phyloP scores from a whole-genome alignment of 345 rosid genomes.

The Linum usitatissimum region DNA sequence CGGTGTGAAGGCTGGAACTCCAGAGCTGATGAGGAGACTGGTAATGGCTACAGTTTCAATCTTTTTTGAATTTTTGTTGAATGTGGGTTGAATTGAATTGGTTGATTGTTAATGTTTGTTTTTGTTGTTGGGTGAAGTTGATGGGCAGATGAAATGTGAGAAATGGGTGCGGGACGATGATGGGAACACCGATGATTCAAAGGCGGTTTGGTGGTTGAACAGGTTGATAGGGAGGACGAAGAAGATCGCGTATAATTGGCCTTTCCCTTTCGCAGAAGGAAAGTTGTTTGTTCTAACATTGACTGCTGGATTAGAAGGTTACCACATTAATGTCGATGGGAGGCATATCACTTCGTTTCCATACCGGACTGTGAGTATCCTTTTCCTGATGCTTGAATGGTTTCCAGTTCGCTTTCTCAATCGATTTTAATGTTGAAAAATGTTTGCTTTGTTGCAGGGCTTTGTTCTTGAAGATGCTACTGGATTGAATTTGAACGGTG shows the following conservation, averaged over 20 bases:
- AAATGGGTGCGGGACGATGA: slow-evolving; percentile 87
- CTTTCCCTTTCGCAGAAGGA: slow-evolving; percentile 67
- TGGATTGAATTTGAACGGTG: slow-evolving; percentile 65
- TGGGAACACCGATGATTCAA: slow-evolving; percentile 44
- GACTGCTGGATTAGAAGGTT: slow-evolving; percentile 90
- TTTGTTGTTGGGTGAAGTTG: slow-evolving; percentile 43
- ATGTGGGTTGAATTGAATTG: neutral
- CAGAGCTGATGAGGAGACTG: slow-evolving; percentile 72
- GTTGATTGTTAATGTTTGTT: neutral
- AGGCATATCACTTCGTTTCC: slow-evolving; percentile 89
- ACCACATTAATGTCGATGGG: slow-evolving; percentile 77
- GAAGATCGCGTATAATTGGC: slow-evolving; percentile 69
- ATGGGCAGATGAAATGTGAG: slow-evolving; percentile 80
- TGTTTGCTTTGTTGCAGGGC: slow-evolving; percentile 35
- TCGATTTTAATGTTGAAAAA: neutral
- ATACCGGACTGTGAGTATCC: slow-evolving; percentile 77
- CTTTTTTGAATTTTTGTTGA: neutral
- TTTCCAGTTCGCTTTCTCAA: slow-evolving; percentile 1
- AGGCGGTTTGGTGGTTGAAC: slow-evolving; percentile 80
- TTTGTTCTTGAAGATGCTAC: slow-evolving; percentile 96
- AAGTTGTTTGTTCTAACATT: slow-evolving; percentile 81
- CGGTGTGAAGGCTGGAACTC: slow-evolving; percentile 86
- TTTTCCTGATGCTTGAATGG: neutral
- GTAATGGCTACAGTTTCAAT: slow-evolving; percentile 22
- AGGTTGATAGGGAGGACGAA: slow-evolving; percentile 59